Conservation (phyloP, 192 early-diverging fungal genomes). For the Chytriomyces confervae region DNA sequence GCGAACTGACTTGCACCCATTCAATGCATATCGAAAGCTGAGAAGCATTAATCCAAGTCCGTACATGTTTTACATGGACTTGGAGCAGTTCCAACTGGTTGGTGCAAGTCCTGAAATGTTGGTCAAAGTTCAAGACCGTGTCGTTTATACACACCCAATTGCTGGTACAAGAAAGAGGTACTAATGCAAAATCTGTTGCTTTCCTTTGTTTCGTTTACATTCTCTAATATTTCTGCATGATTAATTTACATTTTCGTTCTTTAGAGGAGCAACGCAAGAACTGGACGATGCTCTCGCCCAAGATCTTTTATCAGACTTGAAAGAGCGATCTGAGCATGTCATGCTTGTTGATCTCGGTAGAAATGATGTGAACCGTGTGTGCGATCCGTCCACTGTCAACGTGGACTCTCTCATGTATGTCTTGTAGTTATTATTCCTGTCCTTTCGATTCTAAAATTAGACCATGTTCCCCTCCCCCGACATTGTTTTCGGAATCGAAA, state of each 20-base stretch:
- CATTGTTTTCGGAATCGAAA: neutral
- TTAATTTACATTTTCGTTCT: neutral
- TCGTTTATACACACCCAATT: constrained; percentile 94
- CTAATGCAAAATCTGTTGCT: neutral
- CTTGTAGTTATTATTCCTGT: neutral
- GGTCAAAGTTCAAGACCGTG: constrained; percentile 83
- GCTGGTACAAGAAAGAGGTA: constrained; percentile 88
- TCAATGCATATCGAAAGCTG: constrained; percentile 97
- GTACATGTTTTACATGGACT: constrained; percentile 99
- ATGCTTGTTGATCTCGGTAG: constrained; percentile 99
- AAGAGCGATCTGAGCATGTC: constrained; percentile 97
- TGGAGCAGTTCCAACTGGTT: constrained; percentile 92
- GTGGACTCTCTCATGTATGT: constrained; percentile 90
- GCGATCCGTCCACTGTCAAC: constrained; percentile 87
- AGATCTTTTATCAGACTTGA: constrained; percentile 88
- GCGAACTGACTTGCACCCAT: constrained; percentile 89
- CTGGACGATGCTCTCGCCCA: constrained; percentile 90
- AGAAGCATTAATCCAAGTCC: constrained; percentile 97
- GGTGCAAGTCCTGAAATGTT: constrained; percentile 99
- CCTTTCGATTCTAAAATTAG: neutral
- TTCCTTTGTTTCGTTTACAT: neutral
- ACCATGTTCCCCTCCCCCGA: neutral
- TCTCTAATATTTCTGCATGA: neutral
- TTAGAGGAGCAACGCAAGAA: constrained; percentile 77
- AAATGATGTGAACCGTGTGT: constrained; percentile 98